Conservation (phyloP, 129 eudicot genomes). For the Tagetes erecta region DNA sequence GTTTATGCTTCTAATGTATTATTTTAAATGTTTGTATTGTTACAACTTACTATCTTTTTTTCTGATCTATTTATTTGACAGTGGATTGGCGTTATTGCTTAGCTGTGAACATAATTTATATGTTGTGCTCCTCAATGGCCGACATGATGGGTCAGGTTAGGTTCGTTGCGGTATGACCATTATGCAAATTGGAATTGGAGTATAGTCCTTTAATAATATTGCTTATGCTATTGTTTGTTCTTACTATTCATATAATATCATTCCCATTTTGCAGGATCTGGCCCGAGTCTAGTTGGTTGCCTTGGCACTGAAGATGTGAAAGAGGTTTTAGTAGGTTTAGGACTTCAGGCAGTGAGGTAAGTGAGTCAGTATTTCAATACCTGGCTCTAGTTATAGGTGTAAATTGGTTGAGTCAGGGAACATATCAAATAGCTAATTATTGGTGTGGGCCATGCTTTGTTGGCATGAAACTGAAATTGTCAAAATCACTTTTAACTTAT, state of each 20-base stretch:
- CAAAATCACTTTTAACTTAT: neutral
- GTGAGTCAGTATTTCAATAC: conserved; percentile 6
- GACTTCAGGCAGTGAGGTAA: conserved; percentile 68
- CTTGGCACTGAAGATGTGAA: conserved; percentile 54
- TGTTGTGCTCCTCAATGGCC: conserved; percentile 41
- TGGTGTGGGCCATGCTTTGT: neutral
- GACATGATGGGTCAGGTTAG: conserved; percentile 79
- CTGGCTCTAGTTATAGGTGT: neutral
- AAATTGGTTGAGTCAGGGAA: neutral
- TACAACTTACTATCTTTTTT: neutral
- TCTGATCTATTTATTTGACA: conserved; percentile 21
- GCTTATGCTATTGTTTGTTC: conserved; percentile 21
- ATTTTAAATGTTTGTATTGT: conserved; percentile 1
- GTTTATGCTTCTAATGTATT: conserved; percentile 1
- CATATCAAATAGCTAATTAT: neutral
- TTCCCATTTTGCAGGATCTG: conserved; percentile 42
- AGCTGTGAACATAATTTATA: conserved; percentile 60
- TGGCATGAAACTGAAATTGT: neutral
- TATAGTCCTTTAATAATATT: conserved; percentile 10
- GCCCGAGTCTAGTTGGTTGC: conserved; percentile 44
- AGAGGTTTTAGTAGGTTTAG: conserved; percentile 64
- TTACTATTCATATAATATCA: conserved; percentile 4
- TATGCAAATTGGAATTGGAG: conserved; percentile 27
- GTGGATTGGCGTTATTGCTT: conserved; percentile 52
- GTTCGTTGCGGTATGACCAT: conserved; percentile 65